Evolutionary conservation across 2,329 filamentous ascomycete species (phyloP), one percentile per base, ranked within the genome.

Genomic region (Colletotrichum caudatum): DNA sequence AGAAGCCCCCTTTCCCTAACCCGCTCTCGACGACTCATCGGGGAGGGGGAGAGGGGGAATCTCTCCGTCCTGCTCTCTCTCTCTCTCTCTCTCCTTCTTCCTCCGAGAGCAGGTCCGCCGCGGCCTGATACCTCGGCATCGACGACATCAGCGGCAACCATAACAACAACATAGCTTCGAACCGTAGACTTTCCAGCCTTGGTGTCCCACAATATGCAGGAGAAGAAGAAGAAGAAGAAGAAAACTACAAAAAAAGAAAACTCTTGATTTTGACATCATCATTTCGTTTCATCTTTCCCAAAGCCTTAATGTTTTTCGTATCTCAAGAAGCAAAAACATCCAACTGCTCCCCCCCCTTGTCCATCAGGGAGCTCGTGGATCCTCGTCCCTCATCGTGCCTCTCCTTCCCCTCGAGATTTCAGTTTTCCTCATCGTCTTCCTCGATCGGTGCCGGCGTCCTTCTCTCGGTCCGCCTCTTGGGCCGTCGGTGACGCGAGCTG

Each of bases 391-490:
- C 11, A 44, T 71, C 58, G 35, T 54, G 50, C 46, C 41, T 35
- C 29, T 46, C 3, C 11, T 54, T 35, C 26, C 23, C 33, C 18
- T 26, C 14, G 29, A 48, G 69, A 71, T 39, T 71, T 71, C 69
- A 72, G 67, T 72, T 71, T 59, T 95, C 95, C 46, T 94, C 84
- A 0, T 86, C 84, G 75, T 95, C 93, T 78, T 94, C 92, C 76
- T 92, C 90, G 66, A 94, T 92, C 7, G 90, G 88, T 18, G 92
- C 92, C 1, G 92, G 92, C 26, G 92, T 94, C 71, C 91, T 86
- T 74, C 92, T 85, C 81, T 93, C 91, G 74, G 87, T 89, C 76
- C 90, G 87, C 77, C 91, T 84, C 84, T 92, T 93, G 53, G 89
- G 91, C 77, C 90, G 85, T 75, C 90, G 86, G 77, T 92, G 86